Evolutionary conservation across 176 grass and related monocot genomes (phyloP), one percentile per base, ranked within the genome.

Genomic region (Elaeis guineensis): DNA sequence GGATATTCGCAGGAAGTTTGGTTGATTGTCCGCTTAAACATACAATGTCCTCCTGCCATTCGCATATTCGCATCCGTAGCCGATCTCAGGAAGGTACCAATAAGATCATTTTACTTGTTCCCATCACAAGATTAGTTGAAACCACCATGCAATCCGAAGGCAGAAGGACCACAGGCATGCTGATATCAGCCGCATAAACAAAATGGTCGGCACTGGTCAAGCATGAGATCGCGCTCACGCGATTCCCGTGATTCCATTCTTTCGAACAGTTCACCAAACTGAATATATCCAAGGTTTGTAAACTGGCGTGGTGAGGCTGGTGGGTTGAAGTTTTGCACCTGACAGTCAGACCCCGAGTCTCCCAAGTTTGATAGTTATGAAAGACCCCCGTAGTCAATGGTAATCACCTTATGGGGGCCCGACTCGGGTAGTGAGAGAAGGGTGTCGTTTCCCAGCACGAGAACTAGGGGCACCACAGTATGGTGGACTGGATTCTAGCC

Each of bases 371-470:
- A 78, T 64, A 5, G 25, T 7, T 1, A 90, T 77, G 17, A 7
- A 1, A 11, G 7, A 22, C 17, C 56, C 0, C 9, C 9, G 50
- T 85, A 82, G 59, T 73, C 59, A 53, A 90, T 76, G 3, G 3
- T 24, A 0, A 39, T 68, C 19, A 90, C 78, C 29, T 69, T 79
- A 52, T 55, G 74, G 69, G 75, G 21, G 19, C 75, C 66, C 24
- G 66, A 57, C 48, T 66, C 26, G 3, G 50, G 81, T 39, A 82
- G 78, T 23, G 61, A n/a, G 6, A 90, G 63, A 53, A 82, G 11
- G 2, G 75, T 81, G 51, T 79, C 75, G 0, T 68, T n/a, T 15
- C 62, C 50, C 8, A 79, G 49, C 82, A 90, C 7, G 53, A 90
- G 53, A 7, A 76, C 29, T 75, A 90, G 78, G 75, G 16, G 49